Conservation (phyloP, 345 rosid species). For the Alliaria petiolata region DNA sequence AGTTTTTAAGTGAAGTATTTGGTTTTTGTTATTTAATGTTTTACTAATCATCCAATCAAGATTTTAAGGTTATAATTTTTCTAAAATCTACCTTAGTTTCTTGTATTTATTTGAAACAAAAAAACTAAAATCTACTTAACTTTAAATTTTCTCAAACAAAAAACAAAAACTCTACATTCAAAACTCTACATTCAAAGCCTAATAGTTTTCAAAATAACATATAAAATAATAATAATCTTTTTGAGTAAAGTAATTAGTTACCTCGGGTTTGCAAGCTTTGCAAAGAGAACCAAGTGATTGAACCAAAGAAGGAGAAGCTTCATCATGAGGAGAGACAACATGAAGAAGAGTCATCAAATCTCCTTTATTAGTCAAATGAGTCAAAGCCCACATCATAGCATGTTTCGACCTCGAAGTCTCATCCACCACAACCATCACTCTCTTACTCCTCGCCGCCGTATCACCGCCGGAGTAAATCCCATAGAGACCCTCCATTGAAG, state of each 20-base stretch:
- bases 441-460: constrained; percentile 52
- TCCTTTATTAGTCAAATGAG: constrained; percentile 75
- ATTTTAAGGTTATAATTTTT: background rate
- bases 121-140: too few relatives aligned
- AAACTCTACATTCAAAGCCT: background rate
- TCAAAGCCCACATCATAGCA: constrained; percentile 98
- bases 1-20: background rate
- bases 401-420: constrained; percentile 68
- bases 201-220: too few relatives aligned
- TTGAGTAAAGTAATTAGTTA: constrained; percentile 17
- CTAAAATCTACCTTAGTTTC: too few relatives aligned
- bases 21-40: background rate
- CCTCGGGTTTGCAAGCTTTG: constrained; percentile 93
- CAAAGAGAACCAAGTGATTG: constrained; percentile 83
- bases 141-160: too few relatives aligned
- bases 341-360: constrained; percentile 85
- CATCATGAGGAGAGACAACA: constrained; percentile 37
- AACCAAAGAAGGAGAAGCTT: constrained; percentile 46
- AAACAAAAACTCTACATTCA: too few relatives aligned
- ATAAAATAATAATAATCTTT: too few relatives aligned
- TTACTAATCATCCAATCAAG: background rate
- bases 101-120: too few relatives aligned
- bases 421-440: constrained; percentile 93
- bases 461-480: constrained; percentile 33
- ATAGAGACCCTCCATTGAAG: constrained; percentile 54